These are phyloP conservation scores for Priceomyces medius DNA, from an alignment of 805 yeast species.

Conservation along the genomic window DNA sequence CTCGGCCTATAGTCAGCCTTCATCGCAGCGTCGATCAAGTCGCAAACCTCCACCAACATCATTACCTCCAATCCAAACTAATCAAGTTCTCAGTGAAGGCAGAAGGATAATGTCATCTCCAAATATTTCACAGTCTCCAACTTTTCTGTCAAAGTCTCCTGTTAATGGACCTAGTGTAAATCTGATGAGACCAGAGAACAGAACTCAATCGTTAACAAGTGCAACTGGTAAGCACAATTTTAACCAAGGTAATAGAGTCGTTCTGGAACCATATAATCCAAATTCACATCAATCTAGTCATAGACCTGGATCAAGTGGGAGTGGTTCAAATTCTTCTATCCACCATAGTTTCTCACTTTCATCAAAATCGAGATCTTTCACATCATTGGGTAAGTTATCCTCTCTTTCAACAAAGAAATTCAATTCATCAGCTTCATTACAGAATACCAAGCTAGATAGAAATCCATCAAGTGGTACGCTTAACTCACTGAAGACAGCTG, in stretches of 20 bases:
- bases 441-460: conserved; percentile 27
- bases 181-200: conserved; percentile 9
- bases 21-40: conserved; percentile 9
- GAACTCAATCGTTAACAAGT: conserved; percentile 33
- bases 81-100: conserved; percentile 12
- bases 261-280: conserved; percentile 8
- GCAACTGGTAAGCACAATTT: conserved; percentile 13
- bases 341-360: conserved; percentile 38
- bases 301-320: conserved; percentile 16
- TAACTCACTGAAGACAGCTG: conserved; percentile 42
- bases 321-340: conserved; percentile 17
- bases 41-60: conserved; percentile 18
- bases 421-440: conserved; percentile 31
- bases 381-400: conserved; percentile 41
- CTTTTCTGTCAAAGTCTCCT: conserved; percentile 10
- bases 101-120: conserved; percentile 35
- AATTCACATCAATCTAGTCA: conserved; percentile 11
- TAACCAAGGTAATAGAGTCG: conserved; percentile 6
- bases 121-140: conserved; percentile 13
- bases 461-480: conserved; percentile 26
- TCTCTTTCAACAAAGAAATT: conserved; percentile 42
- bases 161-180: conserved; percentile 7
- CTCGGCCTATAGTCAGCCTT: conserved; percentile 1
- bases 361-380: conserved; percentile 41
- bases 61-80: conserved; percentile 16